Evolutionary conservation across 2,329 filamentous ascomycete species (phyloP).

Genomic region (Nectriaceae sp.): DNA sequence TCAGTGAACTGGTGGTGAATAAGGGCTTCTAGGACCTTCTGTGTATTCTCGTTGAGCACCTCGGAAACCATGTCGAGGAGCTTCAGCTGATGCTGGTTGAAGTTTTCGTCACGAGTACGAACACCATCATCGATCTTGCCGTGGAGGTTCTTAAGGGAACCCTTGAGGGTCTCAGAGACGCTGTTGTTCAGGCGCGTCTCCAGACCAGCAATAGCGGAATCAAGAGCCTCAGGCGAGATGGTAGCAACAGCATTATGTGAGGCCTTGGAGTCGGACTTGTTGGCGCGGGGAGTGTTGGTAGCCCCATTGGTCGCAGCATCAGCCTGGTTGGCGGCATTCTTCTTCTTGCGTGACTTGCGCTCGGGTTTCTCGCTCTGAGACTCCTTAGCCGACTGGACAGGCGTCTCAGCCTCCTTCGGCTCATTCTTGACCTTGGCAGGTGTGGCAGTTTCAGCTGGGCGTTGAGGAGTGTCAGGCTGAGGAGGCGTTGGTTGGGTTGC

Average conservation of each 20-base stretch:
- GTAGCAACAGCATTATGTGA: slow-evolving; percentile 19
- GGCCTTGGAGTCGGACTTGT: slow-evolving; percentile 34
- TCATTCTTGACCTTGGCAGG: slow-evolving; percentile 45
- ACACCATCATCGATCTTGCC: slow-evolving; percentile 67
- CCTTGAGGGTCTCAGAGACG: slow-evolving; percentile 53
- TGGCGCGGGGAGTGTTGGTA: slow-evolving; percentile 35
- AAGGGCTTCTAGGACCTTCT: slow-evolving; percentile 74
- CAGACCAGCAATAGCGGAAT: slow-evolving; percentile 55
- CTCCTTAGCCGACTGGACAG: slow-evolving; percentile 40
- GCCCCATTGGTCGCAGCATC: slow-evolving; percentile 50
- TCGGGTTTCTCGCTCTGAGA: slow-evolving; percentile 59
- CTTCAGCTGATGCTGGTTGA: slow-evolving; percentile 54
- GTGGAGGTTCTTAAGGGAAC: slow-evolving; percentile 62
- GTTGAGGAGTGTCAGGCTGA: slow-evolving; percentile 32
- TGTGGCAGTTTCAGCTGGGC: slow-evolving; percentile 33
- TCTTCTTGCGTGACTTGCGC: slow-evolving; percentile 67
- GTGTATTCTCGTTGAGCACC: slow-evolving; percentile 63
- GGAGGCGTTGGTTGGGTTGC: slow-evolving; percentile 26
- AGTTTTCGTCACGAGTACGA: slow-evolving; percentile 51
- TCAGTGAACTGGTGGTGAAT: slow-evolving; percentile 75
- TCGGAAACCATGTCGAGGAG: slow-evolving; percentile 60
- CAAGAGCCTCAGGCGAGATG: slow-evolving; percentile 50
- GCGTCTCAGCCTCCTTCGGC: slow-evolving; percentile 50
- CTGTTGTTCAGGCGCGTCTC: slow-evolving; percentile 52
- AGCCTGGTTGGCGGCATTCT: slow-evolving; percentile 46